Conservation (phyloP, 1,139 yeast genomes). For the Tardiomyces blankii region DNA sequence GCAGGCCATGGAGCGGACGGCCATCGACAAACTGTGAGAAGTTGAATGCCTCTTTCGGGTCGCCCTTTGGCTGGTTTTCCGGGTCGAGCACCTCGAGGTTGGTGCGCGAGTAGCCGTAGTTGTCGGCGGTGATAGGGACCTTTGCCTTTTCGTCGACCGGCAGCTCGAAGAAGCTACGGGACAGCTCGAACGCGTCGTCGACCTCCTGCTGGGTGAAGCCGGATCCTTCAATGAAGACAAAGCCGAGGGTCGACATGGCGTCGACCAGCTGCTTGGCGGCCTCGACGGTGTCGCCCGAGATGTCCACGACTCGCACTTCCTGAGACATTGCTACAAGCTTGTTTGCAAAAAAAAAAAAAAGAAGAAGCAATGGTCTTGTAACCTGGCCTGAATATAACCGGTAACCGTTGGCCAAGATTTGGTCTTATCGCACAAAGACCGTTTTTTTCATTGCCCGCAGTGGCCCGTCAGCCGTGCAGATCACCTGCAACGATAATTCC, state of each 20-base stretch:
- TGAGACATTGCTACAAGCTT: not conserved
- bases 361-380: too few relatives aligned
- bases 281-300: not conserved
- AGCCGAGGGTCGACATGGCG: constrained; percentile 34
- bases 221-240: constrained; percentile 63
- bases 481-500: too few relatives aligned
- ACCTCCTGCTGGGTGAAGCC: constrained; percentile 51
- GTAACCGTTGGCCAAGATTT: too few relatives aligned
- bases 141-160: constrained; percentile 39
- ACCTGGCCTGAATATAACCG: too few relatives aligned
- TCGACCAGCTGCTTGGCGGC: not conserved
- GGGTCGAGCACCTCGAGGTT: constrained; percentile 51
- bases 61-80: constrained; percentile 43
- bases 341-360: too few relatives aligned
- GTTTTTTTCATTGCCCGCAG: too few relatives aligned
- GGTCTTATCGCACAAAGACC: too few relatives aligned
- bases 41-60: constrained; percentile 48
- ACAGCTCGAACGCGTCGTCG: constrained; percentile 39
- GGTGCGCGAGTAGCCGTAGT: constrained; percentile 53
- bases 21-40: constrained; percentile 23
- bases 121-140: constrained; percentile 37
- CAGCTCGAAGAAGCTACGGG: constrained; percentile 45
- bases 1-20: constrained; percentile 32
- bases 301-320: not conserved
- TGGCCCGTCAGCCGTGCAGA: too few relatives aligned